Base-by-base conservation (phyloP, 1,284 basidiomycete genomes). In the Mycosarcoma mackinlayi region DNA sequence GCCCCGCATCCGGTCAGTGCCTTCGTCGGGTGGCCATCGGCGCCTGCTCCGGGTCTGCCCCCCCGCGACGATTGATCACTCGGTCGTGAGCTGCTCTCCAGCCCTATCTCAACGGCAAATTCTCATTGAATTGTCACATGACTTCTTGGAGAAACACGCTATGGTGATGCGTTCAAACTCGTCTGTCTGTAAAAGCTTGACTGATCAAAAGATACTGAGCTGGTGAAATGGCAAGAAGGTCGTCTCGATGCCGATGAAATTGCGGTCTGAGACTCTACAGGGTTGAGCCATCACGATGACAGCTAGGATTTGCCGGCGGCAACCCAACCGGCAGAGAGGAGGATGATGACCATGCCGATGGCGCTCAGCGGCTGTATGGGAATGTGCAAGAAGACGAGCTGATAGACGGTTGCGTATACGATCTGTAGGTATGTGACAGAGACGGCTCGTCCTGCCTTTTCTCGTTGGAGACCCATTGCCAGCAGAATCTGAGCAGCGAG, bases 381-480 rank as follows among this genome's bases (percentile, higher is more conserved):
- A 8, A 51, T 48, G 23, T 74, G 66, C 19, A 76, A 52, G 45
- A 76, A 62, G 4, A 69, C 44, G 11, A 75, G 47, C 53, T 76
- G 75, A 18, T 65, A 76, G 19, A 74, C 2, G 0, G 68, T 58
- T 3, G 67, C 55, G n/a, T 63, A 75, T 23, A 75, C 58, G 27
- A 70, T 67, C 44, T 76, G 75, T 4, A 68, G 37, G 31, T 75
- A 76, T 1, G 59, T 63, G n/a, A 56, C 56, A 2, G 55, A 59
- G 10, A 65, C 61, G 4, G 70, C 75, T 24, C 73, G 37, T 5
- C 69, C 75, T 10, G 75, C 75, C 33, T 68, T 75, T 24, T 75
- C 73, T 16, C 72, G 28, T 33, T 75, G 73, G 27, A 77, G 47
- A 16, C 75, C 72, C 67, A 70, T 62, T 13, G 75, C 69, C 11